phyloP scores from a whole-genome alignment of 768 basidiomycete species.

The Hebeloma cylindrosporum region DNA sequence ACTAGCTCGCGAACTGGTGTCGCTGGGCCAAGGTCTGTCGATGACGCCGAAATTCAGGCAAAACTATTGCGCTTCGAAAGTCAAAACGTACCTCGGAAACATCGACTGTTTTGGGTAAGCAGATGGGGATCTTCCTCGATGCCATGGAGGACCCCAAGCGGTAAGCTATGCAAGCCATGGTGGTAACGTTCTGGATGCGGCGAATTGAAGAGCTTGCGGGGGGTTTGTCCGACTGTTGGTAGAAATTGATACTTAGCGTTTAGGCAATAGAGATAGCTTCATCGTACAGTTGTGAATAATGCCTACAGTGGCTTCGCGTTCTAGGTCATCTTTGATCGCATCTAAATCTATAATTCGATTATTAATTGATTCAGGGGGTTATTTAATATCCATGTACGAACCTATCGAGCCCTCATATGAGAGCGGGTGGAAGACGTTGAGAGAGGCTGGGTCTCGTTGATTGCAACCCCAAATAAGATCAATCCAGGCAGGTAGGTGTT shows the following conservation, averaged over 20 bases:
- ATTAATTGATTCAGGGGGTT: background rate
- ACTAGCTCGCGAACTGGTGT: slow-evolving; percentile 50
- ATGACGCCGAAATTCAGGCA: background rate
- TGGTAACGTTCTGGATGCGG: slow-evolving; percentile 78
- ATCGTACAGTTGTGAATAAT: slow-evolving; percentile 89
- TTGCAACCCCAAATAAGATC: slow-evolving; percentile 92
- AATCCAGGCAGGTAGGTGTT: slow-evolving; percentile 85
- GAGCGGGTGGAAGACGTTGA: slow-evolving; percentile 90
- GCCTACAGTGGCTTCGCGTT: slow-evolving; percentile 89
- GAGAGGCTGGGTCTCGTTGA: slow-evolving; percentile 71
- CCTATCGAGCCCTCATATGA: slow-evolving; percentile 92
- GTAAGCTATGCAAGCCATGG: slow-evolving; percentile 71
- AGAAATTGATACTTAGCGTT: background rate
- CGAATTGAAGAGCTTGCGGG: slow-evolving; percentile 74
- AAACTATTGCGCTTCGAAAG: background rate
- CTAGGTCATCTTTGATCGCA: slow-evolving; percentile 78
- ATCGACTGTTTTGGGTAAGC: slow-evolving; percentile 55
- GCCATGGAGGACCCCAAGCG: slow-evolving; percentile 69
- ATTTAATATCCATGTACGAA: slow-evolving; percentile 23
- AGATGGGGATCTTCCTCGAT: slow-evolving; percentile 82
- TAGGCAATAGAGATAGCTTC: background rate
- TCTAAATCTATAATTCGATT: slow-evolving; percentile 63
- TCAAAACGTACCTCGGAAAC: slow-evolving; percentile 50
- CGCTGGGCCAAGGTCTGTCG: slow-evolving; percentile 47
- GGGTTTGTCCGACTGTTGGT: slow-evolving; percentile 82